phyloP scores from a whole-genome alignment of 495 filamentous ascomycete species.

The Talaromyces adpressus region DNA sequence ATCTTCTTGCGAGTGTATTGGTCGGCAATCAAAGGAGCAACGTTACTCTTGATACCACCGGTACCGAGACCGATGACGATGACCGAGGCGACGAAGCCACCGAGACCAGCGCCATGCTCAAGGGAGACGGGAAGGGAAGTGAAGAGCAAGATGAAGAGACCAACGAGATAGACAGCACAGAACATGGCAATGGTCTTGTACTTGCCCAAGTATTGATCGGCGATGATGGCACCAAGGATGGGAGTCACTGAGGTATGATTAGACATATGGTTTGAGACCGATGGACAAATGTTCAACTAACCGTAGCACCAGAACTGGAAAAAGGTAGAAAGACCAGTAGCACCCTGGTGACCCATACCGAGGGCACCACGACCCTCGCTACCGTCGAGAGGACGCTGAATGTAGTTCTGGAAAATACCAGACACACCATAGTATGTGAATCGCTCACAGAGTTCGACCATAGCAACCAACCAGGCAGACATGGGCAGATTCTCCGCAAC shows the following conservation, averaged over 20 bases:
- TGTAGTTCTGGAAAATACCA: conserved; percentile 51
- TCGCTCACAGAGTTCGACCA: conserved; percentile 60
- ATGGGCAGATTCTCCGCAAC: conserved; percentile 49
- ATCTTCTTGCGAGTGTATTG: conserved; percentile 63
- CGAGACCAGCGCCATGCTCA: conserved; percentile 38
- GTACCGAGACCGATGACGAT: conserved; percentile 43
- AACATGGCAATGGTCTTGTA: conserved; percentile 63
- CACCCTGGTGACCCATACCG: conserved; percentile 45
- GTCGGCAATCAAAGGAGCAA: conserved; percentile 63
- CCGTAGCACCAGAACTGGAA: conserved; percentile 58
- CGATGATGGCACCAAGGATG: conserved; percentile 52
- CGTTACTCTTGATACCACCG: conserved; percentile 71
- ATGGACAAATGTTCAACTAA: conserved; percentile 11
- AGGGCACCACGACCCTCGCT: conserved; percentile 47
- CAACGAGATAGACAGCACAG: conserved; percentile 39
- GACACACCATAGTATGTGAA: conserved; percentile 62
- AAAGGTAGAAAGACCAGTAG: conserved; percentile 53
- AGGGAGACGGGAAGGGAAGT: conserved; percentile 41
- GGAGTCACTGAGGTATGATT: conserved; percentile 32
- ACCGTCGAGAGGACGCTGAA: conserved; percentile 41
- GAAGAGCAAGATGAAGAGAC: conserved; percentile 42
- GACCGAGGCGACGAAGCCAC: conserved; percentile 41
- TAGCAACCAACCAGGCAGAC: conserved; percentile 52
- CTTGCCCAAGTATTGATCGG: conserved; percentile 60
- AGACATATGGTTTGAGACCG: not conserved